These are phyloP conservation scores for Juncus inflexus DNA, from an alignment of 176 grass and related monocot species.

Conservation along the genomic window DNA sequence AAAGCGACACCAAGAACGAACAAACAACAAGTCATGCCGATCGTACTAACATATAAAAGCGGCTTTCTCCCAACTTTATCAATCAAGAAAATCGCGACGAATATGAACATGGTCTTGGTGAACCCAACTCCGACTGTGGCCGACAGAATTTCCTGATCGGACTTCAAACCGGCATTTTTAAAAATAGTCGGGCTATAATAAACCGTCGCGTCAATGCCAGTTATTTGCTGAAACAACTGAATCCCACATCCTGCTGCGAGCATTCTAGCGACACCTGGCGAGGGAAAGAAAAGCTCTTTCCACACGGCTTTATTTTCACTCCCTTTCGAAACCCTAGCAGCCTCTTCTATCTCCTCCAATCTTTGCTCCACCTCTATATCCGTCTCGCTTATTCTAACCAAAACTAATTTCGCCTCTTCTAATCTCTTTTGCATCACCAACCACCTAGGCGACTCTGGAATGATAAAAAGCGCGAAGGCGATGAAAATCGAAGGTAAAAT, in stretches of 20 bases:
- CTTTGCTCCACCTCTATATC: conserved; percentile 64
- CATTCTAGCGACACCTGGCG: conserved; percentile 60
- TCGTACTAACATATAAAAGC: conserved; percentile 77
- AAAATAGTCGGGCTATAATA: conserved; percentile 91
- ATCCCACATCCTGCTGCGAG: conserved; percentile 67
- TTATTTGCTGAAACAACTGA: conserved; percentile 86
- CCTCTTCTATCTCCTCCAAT: conserved; percentile 68
- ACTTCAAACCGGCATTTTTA: conserved; percentile 71
- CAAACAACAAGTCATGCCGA: conserved; percentile 86
- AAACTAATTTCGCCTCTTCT: conserved; percentile 54
- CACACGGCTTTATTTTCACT: conserved; percentile 62
- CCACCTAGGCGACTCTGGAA: conserved; percentile 90
- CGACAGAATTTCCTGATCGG: conserved; percentile 75
- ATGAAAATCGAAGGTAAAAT: conserved; percentile 84
- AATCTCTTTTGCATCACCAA: conserved; percentile 77
- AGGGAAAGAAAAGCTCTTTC: conserved; percentile 72
- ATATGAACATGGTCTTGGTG: conserved; percentile 78
- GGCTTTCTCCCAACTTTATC: conserved; percentile 87
- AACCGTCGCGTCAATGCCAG: conserved; percentile 88
- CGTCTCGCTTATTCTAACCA: conserved; percentile 65
- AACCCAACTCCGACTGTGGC: conserved; percentile 79
- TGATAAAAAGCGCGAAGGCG: conserved; percentile 68
- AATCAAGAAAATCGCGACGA: conserved; percentile 83
- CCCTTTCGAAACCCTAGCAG: conserved; percentile 45
- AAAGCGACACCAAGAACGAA: conserved; percentile 57